Percentiles rank a stretch among this genome's conserved stretches.
phyloP scores from a whole-genome alignment of 2,329 filamentous ascomycete genomes.

The Talaromyces sp. region DNA sequence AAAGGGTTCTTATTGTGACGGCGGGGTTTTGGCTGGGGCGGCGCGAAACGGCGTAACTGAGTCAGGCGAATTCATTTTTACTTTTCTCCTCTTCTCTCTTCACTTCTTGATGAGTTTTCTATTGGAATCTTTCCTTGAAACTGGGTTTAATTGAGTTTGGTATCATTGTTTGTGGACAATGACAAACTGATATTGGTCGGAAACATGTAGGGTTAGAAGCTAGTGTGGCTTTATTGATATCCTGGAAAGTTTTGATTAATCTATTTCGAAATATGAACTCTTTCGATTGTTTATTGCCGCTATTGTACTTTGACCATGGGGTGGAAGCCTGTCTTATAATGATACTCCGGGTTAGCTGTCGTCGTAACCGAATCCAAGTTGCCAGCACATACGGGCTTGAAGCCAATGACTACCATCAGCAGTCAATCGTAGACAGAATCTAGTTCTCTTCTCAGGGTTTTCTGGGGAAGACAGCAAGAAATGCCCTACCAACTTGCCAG shows the following conservation, averaged over 20 bases:
- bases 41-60: constrained; percentile 11
- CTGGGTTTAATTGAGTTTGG: not conserved
- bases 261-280: not conserved
- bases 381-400: not conserved
- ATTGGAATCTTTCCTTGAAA: not conserved
- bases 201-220: not conserved
- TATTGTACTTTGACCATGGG: too few relatives aligned
- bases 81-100: not conserved
- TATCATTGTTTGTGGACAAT: not conserved
- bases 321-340: too few relatives aligned
- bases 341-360: too few relatives aligned
- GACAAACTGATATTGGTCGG: not conserved
- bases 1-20: constrained; percentile 15
- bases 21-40: constrained; percentile 1
- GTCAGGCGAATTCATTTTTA: not conserved
- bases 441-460: not conserved
- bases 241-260: not conserved
- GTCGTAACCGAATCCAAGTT: not conserved
- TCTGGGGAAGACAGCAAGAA: not conserved
- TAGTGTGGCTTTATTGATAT: not conserved
- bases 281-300: not conserved
- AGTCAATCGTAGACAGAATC: not conserved
- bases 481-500: not conserved
- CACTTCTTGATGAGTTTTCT: not conserved
- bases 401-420: not conserved